Base-by-base conservation (phyloP, 331 rosid genomes). In the Prunus yedoensis region DNA sequence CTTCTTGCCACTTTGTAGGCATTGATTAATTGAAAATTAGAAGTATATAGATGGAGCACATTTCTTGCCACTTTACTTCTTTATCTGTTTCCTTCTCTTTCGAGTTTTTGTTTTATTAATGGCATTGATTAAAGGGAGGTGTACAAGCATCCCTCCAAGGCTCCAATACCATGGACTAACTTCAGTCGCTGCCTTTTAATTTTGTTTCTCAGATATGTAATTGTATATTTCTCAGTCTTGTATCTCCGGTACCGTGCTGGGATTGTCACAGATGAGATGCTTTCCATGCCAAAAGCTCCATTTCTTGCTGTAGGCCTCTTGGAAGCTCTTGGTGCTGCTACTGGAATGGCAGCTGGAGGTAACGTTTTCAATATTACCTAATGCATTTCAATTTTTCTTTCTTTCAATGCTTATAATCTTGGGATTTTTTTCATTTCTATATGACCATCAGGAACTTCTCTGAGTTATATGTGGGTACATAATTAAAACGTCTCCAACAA, bases 261-360 rank as follows among this genome's bases (percentile, higher is more conserved):
- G 28, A 84, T 91, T 74, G 91, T 93, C 49, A 93, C 98, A 2
- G 83, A 93, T 73, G 97, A 93, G 85, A 93, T 93, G 98, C 83
- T 93, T 75, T 76, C 85, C 63, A 83, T 85, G 81, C 97, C 93
- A 41, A 91, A 89, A 81, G 83, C 84, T 64, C 97, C 98, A 53
- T 91, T 85, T 87, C 67, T 91, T 41, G 89, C 73, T 60, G 85
- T 88, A 75, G 98, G 98, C 67, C 85, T 93, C 49, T 77, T 93
- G 83, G 96, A 93, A 74, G 98, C 98, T 83, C 89, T 93, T 32
- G 97, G 76, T 77, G 93, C 98, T 74, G 98, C 89, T 3, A 87
- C 93, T 28, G 98, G 98, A 80, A 93, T 91, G 98, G 98, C 98
- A 28, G 90, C 98, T 59, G 97, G 91, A 79, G 90, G 98, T 93